Evolutionary conservation across 1,284 basidiomycete genomes (phyloP), one percentile per base, ranked within the genome.

Genomic region (Rhodotorula sp.): DNA sequence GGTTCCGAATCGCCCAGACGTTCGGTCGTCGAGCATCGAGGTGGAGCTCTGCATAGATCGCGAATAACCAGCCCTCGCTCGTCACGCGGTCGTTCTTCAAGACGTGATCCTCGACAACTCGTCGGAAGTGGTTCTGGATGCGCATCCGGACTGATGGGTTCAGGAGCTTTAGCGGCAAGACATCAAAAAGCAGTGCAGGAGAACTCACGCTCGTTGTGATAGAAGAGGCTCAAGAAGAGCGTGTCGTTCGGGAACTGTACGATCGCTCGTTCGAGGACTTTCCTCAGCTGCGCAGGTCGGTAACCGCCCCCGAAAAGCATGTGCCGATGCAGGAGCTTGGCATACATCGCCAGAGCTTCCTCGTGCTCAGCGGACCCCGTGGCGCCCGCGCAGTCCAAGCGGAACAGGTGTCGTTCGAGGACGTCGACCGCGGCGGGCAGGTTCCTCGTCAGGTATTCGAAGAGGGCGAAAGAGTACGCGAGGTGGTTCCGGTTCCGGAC

Each of bases 131-230:
- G 80, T 92, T 90, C 62, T 83, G 81, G 12, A 84, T 80, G 51
- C 82, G 76, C 34, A 79, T 80, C 2, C 80, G 77, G 1, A 80
- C 71, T 78, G 72, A 54, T 26, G 18, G 81, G 80, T 2, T 39
- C 10, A 5, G 7, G 12, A 21, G 20, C 43, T 89, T 90, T 89
- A 91, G 43, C 16, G 3, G 5, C 4, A 6, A 20, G 12, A 43
- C 10, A 43, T 43, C 16, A 15, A 15, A 15, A 7, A 15, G 4
- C 2, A 4, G 16, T 18, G 18, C 0, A 15, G 34, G 0, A 87
- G 87, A 75, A 87, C 3, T 90, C 89, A 74, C 87, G 88, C 83
- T 93, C 89, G 54, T 86, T 86, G 80, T 92, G 90, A 71, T 93
- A 82, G 79, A 92, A 91, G 73, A 92, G 81, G 5, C 87, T 88